These are phyloP conservation scores for Trichoderma semiorbis DNA, from an alignment of 2,329 filamentous ascomycete species.

Conservation along the genomic window DNA sequence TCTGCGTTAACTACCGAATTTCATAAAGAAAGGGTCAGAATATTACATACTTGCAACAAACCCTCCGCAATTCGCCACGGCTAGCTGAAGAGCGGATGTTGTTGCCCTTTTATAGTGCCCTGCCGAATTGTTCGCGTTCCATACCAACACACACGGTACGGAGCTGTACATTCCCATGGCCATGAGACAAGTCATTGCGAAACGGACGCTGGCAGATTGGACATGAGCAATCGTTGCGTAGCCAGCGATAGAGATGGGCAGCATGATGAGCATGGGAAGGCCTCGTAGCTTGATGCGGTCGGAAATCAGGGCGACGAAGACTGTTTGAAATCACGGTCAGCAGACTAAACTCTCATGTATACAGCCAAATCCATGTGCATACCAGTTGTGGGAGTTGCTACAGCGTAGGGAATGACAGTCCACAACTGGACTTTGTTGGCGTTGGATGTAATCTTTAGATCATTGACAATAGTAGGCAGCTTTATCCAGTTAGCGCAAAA, in stretches of 20 bases:
- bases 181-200: conserved; percentile 67
- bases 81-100: conserved; percentile 61
- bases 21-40: background rate
- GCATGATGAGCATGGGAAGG: conserved; percentile 58
- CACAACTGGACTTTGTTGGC: conserved; percentile 58
- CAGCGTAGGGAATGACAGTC: conserved; percentile 62
- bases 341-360: accelerated
- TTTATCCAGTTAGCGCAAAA: conserved; percentile 24
- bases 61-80: conserved; percentile 64
- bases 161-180: conserved; percentile 61
- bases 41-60: conserved; percentile 56
- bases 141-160: conserved; percentile 61
- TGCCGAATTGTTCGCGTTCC: conserved; percentile 65
- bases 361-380: conserved; percentile 12
- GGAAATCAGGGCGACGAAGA: conserved; percentile 54
- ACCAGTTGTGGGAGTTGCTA: conserved; percentile 55
- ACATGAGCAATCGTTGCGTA: conserved; percentile 62
- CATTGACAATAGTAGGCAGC: conserved; percentile 62
- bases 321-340: conserved; percentile 25
- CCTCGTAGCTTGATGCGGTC: conserved; percentile 59
- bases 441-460: conserved; percentile 50
- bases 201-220: conserved; percentile 49
- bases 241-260: conserved; percentile 62
- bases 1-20: background rate
- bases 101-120: conserved; percentile 69